Evolutionary conservation across 805 yeast species (phyloP).

Genomic region (Candida pini): DNA sequence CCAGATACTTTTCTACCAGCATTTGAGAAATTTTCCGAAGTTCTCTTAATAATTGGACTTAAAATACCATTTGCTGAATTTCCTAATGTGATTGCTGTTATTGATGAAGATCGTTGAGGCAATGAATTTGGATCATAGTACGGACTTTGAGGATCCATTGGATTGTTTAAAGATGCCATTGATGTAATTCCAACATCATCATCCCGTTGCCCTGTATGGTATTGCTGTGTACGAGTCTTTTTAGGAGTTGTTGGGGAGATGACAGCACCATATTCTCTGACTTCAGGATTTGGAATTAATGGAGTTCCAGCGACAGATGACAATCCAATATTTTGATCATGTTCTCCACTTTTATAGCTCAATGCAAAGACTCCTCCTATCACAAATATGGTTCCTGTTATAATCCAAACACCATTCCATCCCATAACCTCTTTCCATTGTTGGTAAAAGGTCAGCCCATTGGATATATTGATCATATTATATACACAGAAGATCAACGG

Average conservation of each 20-base stretch:
- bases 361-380: constrained; percentile 65
- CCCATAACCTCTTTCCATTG: constrained; percentile 39
- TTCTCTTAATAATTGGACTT: constrained; percentile 19
- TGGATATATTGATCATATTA: constrained; percentile 62
- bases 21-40: constrained; percentile 20
- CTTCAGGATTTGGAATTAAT: constrained; percentile 3
- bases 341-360: constrained; percentile 43
- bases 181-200: constrained; percentile 11
- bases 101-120: constrained; percentile 1
- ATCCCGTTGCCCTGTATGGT: not conserved
- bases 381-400: constrained; percentile 44
- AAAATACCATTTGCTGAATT: constrained; percentile 12
- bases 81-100: constrained; percentile 6
- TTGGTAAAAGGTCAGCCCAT: constrained; percentile 54
- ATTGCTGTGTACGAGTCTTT: constrained; percentile 2
- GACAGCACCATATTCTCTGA: constrained; percentile 5
- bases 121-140: constrained; percentile 15
- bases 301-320: constrained; percentile 7
- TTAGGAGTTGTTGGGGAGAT: constrained; percentile 13
- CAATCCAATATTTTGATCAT: constrained; percentile 3
- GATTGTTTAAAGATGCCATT: constrained; percentile 15
- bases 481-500: constrained; percentile 83
- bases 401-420: constrained; percentile 33
- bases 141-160: constrained; percentile 18
- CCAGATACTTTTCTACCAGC: constrained; percentile 25